A percentile compares a stretch with the other conserved stretches of the same genome.
These are phyloP conservation scores for Ceratocystis albifundus DNA, from an alignment of 2,329 filamentous ascomycete species.

Conservation along the genomic window DNA sequence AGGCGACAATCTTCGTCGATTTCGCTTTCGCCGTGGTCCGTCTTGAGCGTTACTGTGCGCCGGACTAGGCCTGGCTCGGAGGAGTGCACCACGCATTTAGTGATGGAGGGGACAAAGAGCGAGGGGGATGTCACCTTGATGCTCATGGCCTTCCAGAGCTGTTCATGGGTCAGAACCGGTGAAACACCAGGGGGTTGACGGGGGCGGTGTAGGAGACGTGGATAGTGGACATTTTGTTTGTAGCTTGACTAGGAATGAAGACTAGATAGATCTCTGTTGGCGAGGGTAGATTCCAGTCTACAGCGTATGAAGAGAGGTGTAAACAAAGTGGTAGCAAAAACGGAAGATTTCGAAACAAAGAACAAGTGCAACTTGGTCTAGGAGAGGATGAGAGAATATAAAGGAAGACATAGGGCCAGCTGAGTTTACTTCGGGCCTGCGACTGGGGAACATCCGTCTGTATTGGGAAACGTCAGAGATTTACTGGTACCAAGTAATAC, in stretches of 20 bases:
- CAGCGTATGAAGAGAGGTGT: neutral
- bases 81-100: conserved; percentile 20
- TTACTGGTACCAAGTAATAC: neutral
- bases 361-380: neutral
- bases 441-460: neutral
- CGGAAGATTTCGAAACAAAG: neutral
- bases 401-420: neutral
- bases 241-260: neutral
- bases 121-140: conserved; percentile 28
- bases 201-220: conserved; percentile 28
- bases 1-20: conserved; percentile 29
- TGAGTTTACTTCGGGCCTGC: neutral
- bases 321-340: neutral
- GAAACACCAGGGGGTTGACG: conserved; percentile 27
- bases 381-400: neutral
- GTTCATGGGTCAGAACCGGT: conserved; percentile 25
- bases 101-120: conserved; percentile 28
- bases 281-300: neutral
- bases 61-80: conserved; percentile 21
- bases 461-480: neutral
- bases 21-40: conserved; percentile 4
- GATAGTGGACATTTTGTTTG: conserved; percentile 8
- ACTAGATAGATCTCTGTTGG: neutral
- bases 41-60: conserved; percentile 26
- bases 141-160: conserved; percentile 29